Conservation (phyloP, 495 filamentous ascomycete species). For the Friedmanniomyces simplex region DNA sequence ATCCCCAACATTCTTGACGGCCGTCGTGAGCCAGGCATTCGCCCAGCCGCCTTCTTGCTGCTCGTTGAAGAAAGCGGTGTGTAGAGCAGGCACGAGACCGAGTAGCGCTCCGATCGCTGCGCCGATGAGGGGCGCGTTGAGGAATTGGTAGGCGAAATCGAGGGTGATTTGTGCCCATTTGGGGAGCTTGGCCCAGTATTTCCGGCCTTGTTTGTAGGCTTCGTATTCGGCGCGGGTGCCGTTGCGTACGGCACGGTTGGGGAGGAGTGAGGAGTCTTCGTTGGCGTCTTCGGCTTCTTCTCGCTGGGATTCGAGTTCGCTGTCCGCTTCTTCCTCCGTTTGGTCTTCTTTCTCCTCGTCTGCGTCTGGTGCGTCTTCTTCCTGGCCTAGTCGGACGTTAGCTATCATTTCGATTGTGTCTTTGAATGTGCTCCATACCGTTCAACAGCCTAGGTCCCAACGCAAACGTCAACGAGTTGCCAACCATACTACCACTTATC, state of each 20-base stretch:
- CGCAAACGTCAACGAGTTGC: conserved; percentile 53
- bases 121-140: conserved; percentile 59
- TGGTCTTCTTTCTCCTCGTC: conserved; percentile 19
- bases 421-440: no score
- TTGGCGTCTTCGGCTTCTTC: conserved; percentile 30
- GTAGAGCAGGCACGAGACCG: conserved; percentile 50
- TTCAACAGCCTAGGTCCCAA: conserved; percentile 52
- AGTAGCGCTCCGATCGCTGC: conserved; percentile 50
- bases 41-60: conserved; percentile 57
- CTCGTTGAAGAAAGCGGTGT: conserved; percentile 54
- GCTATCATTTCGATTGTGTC: no score
- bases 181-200: conserved; percentile 34
- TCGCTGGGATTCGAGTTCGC: conserved; percentile 20
- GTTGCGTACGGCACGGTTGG: conserved; percentile 25
- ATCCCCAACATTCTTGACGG: conserved; percentile 54
- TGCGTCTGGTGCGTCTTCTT: conserved; percentile 32
- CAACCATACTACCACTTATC: conserved; percentile 40
- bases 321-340: conserved; percentile 11
- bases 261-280: conserved; percentile 44
- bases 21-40: conserved; percentile 59
- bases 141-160: conserved; percentile 41
- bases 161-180: conserved; percentile 31
- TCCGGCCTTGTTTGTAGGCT: conserved; percentile 7
- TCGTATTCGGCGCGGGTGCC: conserved; percentile 21
- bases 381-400: no score